Conservation (phyloP, 345 rosid genomes). For the Carallia brachiata region DNA sequence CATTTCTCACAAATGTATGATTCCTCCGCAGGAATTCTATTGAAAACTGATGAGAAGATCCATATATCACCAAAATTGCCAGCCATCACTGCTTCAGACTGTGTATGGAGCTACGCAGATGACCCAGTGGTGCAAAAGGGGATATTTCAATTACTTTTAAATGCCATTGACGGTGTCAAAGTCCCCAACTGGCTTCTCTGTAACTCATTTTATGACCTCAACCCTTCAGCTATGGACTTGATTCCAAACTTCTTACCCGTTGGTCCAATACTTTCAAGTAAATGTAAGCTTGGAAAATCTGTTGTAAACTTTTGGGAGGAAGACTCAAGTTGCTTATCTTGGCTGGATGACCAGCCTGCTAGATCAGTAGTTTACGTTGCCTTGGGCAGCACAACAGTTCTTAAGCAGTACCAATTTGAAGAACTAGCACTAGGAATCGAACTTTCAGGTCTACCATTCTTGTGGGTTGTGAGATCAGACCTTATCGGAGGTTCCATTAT, state of each 20-base stretch:
- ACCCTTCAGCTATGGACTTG: constrained; percentile 9
- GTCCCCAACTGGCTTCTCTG: background rate
- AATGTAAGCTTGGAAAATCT: background rate
- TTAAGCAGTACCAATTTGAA: constrained; percentile 1
- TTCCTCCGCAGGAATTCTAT: too few relatives aligned
- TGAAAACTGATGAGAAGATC: background rate
- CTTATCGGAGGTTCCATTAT: background rate
- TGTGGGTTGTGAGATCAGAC: constrained; percentile 11
- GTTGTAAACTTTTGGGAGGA: background rate
- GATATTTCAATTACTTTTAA: background rate
- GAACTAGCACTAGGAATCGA: constrained; percentile 10
- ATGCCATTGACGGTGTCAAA: background rate
- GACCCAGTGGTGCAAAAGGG: background rate
- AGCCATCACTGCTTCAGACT: background rate
- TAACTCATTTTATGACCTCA: background rate
- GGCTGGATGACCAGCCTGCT: constrained; percentile 9
- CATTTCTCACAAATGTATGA: too few relatives aligned
- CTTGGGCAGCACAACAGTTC: constrained; percentile 9
- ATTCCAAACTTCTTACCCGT: background rate
- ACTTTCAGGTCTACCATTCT: constrained; percentile 4
- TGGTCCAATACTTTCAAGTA: constrained; percentile 7
- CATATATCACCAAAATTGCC: background rate
- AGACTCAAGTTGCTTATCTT: constrained; percentile 7
- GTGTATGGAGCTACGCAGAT: background rate
- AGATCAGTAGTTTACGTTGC: constrained; percentile 13